Conservation (phyloP, 1,139 yeast species). For the Arxiozyma heterogenica region DNA sequence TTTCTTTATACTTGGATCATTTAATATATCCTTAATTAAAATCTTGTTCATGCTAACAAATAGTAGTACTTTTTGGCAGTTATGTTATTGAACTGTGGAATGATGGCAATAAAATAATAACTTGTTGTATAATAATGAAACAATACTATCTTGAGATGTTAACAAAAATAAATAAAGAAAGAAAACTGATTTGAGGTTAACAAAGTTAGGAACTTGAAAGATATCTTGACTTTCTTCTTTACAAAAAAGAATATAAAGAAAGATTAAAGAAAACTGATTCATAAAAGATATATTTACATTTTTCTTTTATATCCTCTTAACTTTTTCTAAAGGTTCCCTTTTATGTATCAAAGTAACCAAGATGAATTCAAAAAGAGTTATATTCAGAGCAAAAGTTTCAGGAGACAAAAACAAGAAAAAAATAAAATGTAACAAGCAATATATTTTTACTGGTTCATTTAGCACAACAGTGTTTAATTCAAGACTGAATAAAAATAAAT, state of each 20-base stretch:
- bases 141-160: not conserved
- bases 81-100: too few relatives aligned
- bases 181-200: not conserved
- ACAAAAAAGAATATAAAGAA: too few relatives aligned
- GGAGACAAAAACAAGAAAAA: not conserved
- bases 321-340: not conserved
- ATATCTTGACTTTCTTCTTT: not conserved
- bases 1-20: slow-evolving; percentile 3
- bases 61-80: not conserved
- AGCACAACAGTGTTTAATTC: not conserved
- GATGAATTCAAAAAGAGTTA: not conserved
- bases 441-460: too few relatives aligned
- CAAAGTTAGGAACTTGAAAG: not conserved
- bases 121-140: not conserved
- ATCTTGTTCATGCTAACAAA: slow-evolving; percentile 8
- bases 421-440: not conserved
- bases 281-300: too few relatives aligned
- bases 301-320: not conserved
- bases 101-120: not conserved
- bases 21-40: slow-evolving; percentile 8
- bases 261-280: not conserved
- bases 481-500: not conserved
- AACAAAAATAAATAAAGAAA: too few relatives aligned
- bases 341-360: not conserved
- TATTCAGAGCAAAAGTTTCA: not conserved